These are phyloP conservation scores for Amaranthus palmeri DNA, from an alignment of 148 eudicot species.

Conservation along the genomic window DNA sequence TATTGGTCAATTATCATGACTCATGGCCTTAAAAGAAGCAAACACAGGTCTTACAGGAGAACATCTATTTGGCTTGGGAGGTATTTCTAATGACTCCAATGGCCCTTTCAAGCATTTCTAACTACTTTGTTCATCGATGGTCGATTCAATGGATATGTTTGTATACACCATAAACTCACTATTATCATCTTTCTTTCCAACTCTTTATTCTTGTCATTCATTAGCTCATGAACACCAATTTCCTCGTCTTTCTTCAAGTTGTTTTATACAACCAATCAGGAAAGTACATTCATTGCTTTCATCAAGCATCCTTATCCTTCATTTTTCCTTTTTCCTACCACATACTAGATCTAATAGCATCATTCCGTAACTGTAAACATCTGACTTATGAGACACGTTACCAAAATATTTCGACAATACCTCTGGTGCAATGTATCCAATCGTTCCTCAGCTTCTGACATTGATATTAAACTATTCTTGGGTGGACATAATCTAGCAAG, in stretches of 20 bases:
- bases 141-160: neutral
- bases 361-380: slow-evolving; percentile 22
- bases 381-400: slow-evolving; percentile 15
- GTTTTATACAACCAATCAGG: slow-evolving; percentile 16
- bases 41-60: neutral
- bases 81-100: neutral
- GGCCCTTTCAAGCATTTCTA: slow-evolving; percentile 14
- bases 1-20: neutral
- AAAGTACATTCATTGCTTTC: slow-evolving; percentile 7
- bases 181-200: slow-evolving; percentile 11
- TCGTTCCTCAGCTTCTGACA: slow-evolving; percentile 20
- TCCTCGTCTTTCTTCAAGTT: slow-evolving; percentile 9
- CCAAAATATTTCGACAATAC: slow-evolving; percentile 12
- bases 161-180: slow-evolving; percentile 11
- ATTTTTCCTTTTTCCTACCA: slow-evolving; percentile 6
- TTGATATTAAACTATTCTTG: slow-evolving; percentile 9
- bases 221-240: neutral
- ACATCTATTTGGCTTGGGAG: neutral
- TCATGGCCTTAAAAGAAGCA: neutral
- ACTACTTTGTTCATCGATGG: slow-evolving; percentile 10
- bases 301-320: neutral
- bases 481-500: slow-evolving; percentile 14
- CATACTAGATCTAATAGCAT: slow-evolving; percentile 14
- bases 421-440: slow-evolving; percentile 25
- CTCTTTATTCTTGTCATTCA: neutral